Percentiles rank a stretch among this genome's conserved stretches.
Conservation (phyloP, 495 filamentous ascomycete species). For the Penicillium soppii region DNA sequence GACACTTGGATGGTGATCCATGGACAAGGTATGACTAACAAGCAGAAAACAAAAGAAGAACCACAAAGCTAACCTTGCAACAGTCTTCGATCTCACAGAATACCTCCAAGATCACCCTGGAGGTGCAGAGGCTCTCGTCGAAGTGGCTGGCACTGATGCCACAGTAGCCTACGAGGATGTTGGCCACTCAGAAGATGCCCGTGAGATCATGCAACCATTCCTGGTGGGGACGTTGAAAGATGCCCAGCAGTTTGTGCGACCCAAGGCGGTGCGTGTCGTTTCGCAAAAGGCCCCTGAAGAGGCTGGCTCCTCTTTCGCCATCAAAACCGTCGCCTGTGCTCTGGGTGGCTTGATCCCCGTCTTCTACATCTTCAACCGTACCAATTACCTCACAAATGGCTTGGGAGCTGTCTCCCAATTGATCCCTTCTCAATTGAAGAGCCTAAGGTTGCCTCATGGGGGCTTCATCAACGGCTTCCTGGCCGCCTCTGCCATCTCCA, state of each 20-base stretch:
- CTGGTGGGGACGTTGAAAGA: slow-evolving; percentile 33
- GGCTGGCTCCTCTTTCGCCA: slow-evolving; percentile 6
- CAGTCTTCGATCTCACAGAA: slow-evolving; percentile 53
- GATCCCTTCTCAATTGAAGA: slow-evolving; percentile 15
- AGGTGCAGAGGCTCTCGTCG: slow-evolving; percentile 45
- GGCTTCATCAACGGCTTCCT: slow-evolving; percentile 38
- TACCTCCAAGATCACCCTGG: slow-evolving; percentile 57
- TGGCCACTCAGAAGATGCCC: slow-evolving; percentile 52
- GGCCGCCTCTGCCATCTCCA: slow-evolving; percentile 27
- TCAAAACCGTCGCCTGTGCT: slow-evolving; percentile 12
- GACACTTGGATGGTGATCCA: slow-evolving; percentile 54
- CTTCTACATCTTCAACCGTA: slow-evolving; percentile 11
- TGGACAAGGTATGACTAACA: slow-evolving; percentile 41
- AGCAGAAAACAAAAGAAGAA: neutral
- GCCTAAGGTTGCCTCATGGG: slow-evolving; percentile 17
- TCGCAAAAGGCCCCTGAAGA: slow-evolving; percentile 14
- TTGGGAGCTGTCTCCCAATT: slow-evolving; percentile 10
- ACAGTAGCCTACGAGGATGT: slow-evolving; percentile 52
- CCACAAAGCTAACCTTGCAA: neutral
- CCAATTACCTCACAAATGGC: slow-evolving; percentile 2
- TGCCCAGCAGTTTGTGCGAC: slow-evolving; percentile 23
- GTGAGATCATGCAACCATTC: slow-evolving; percentile 27
- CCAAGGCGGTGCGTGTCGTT: slow-evolving; percentile 29
- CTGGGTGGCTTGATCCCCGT: slow-evolving; percentile 15
- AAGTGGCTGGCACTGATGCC: slow-evolving; percentile 53